Base-by-base conservation (phyloP, 495 filamentous ascomycete species). In the Penicilliopsis zonata region DNA sequence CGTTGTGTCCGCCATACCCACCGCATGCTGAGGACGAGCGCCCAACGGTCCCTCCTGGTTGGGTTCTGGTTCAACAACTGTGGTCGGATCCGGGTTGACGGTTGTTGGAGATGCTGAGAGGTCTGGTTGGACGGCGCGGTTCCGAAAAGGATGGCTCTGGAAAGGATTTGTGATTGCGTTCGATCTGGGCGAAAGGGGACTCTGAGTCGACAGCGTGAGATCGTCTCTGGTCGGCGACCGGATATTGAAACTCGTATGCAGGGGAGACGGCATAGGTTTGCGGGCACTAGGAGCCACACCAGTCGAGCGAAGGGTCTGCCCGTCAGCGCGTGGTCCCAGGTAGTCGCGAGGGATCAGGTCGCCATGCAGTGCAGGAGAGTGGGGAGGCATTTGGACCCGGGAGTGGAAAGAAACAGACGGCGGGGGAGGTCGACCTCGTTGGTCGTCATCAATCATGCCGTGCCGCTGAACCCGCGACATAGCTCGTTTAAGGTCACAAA, bases 391-490 rank as follows among this genome's bases (percentile, higher is more conserved):
- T 29, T 38, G 40, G 19, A 41, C 39, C 31, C 38, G 46, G 30
- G 40, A 28, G n/a, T 38, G 28, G 17, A 42, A 32, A 25, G 49
- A 33, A 8, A 35, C 24, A 31, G 34, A 13, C 18, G 33, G 9
- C 47, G 46, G 28, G 15, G 12, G 20, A 15, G 8, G 12, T 20
- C 12, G n/a, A 6, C n/a, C n/a, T n/a, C 28, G 21, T 9, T 32
- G 35, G 14, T 18, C n/a, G 23, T 48, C 41, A 43, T 55, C 48
- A 29, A 28, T 49, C 30, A n/a, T n/a, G n/a, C 41, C 52, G 52
- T 53, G 53, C 38, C 44, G 54, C 47, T 38, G 44, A 43, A 39
- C 35, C 41, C 59, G 60, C 46, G 54, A 61, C 58, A 64, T 64
- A 47, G 44, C 49, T 56, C 52, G 50, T 49, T 45, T 40, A 52